phyloP scores from a whole-genome alignment of 257 asterid genomes.

The Salvia miltiorrhiza region DNA sequence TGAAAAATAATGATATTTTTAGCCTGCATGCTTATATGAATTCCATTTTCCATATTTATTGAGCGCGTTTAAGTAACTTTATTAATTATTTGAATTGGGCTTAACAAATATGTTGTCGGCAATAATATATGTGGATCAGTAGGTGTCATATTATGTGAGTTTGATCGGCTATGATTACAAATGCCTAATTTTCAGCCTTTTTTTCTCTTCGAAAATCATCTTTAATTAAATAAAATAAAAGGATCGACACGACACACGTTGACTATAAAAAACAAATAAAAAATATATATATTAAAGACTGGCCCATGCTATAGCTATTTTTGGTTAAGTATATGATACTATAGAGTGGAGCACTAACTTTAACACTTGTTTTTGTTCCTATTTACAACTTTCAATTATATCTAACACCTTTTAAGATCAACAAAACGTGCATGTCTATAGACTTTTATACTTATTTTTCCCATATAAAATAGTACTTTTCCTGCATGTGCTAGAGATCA shows the following conservation, averaged over 20 bases:
- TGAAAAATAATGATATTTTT: too few species aligned
- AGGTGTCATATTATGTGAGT: not conserved
- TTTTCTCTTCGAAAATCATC: too few species aligned
- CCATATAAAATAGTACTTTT: not conserved
- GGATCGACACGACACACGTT: not conserved
- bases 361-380: not conserved
- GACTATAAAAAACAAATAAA: not conserved
- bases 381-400: not conserved
- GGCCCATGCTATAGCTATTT: not conserved
- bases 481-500: not conserved
- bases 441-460: not conserved
- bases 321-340: not conserved
- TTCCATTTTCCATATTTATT: not conserved
- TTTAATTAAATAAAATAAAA: not conserved
- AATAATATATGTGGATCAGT: too few species aligned
- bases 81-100: not conserved
- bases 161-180: not conserved
- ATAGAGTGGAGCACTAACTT: conserved; percentile 8
- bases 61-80: not conserved
- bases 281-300: too few species aligned
- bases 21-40: not conserved
- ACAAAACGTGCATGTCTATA: not conserved
- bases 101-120: not conserved
- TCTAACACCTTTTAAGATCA: too few species aligned
- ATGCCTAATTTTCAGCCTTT: not conserved